Percentiles rank a stretch among this genome's conserved stretches.
Evolutionary conservation across 2,329 filamentous ascomycete species (phyloP).

Genomic region (Chaetomium olivaceum): DNA sequence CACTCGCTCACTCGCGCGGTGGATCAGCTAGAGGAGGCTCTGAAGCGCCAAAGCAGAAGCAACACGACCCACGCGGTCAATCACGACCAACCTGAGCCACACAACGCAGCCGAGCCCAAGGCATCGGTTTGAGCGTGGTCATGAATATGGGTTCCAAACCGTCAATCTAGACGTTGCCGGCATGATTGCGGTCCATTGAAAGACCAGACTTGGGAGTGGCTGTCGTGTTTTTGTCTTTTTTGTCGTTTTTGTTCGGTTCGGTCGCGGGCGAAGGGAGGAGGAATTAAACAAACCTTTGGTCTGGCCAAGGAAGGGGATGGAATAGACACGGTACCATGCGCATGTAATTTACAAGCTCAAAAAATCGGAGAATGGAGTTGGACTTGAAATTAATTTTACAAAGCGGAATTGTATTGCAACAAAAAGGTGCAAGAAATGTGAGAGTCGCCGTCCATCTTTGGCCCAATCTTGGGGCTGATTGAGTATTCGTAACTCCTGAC

Average conservation of each 20-base stretch:
- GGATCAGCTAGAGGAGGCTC: conserved; percentile 6
- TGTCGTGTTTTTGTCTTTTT: background rate
- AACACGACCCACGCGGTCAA: background rate
- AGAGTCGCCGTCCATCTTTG: background rate
- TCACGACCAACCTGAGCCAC: background rate
- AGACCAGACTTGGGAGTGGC: background rate
- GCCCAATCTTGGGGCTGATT: background rate
- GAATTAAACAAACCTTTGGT: background rate
- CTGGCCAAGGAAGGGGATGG: background rate
- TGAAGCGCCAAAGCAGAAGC: background rate
- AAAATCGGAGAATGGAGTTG: background rate
- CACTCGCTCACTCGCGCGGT: conserved; percentile 1
- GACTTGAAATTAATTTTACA: background rate
- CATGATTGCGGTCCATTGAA: background rate
- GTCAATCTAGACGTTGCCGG: background rate
- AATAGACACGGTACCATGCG: background rate
- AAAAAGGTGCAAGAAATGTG: background rate
- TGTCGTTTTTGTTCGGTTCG: background rate
- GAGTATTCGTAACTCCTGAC: background rate
- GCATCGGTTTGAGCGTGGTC: background rate
- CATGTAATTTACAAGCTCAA: background rate
- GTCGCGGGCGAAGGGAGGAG: background rate
- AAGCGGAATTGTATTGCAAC: background rate
- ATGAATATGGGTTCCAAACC: background rate
- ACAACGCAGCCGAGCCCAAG: conserved; percentile 1